These are phyloP conservation scores for Danielia oregonensis DNA, from an alignment of 805 yeast genomes.

Conservation along the genomic window DNA sequence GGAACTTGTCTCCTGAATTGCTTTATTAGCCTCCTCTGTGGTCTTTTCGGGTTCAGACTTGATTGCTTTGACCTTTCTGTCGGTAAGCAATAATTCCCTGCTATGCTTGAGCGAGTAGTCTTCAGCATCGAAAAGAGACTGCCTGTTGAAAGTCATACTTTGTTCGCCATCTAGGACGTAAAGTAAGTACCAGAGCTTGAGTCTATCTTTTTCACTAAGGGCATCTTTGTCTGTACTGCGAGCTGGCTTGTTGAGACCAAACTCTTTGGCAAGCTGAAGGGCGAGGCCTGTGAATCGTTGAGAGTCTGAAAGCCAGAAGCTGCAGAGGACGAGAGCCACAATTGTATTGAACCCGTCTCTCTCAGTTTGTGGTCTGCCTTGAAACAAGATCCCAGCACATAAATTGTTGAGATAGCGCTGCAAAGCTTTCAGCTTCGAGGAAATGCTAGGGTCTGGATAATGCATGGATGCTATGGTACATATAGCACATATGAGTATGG, in stretches of 20 bases:
- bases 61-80: slow-evolving; percentile 1
- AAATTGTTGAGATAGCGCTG: slow-evolving; percentile 29
- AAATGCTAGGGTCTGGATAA: slow-evolving; percentile 40
- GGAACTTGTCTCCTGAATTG: not conserved
- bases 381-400: slow-evolving; percentile 31
- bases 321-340: slow-evolving; percentile 60
- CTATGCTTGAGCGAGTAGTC: slow-evolving; percentile 45
- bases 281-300: slow-evolving; percentile 68
- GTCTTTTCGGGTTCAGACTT: slow-evolving; percentile 1
- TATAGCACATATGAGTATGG: slow-evolving; percentile 55
- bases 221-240: not conserved
- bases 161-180: slow-evolving; percentile 69
- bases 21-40: not conserved
- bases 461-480: slow-evolving; percentile 62
- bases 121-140: slow-evolving; percentile 47
- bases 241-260: slow-evolving; percentile 38
- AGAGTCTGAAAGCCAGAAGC: slow-evolving; percentile 64
- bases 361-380: slow-evolving; percentile 40
- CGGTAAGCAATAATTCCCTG: slow-evolving; percentile 31
- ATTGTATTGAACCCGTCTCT: slow-evolving; percentile 55
- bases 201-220: slow-evolving; percentile 30
- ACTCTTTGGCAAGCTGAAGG: slow-evolving; percentile 57
- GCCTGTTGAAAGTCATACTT: slow-evolving; percentile 55
- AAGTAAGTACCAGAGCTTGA: slow-evolving; percentile 63
- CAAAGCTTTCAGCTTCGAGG: slow-evolving; percentile 24